phyloP scores from a whole-genome alignment of 1,284 basidiomycete genomes.

The Trichosporon inkin region DNA sequence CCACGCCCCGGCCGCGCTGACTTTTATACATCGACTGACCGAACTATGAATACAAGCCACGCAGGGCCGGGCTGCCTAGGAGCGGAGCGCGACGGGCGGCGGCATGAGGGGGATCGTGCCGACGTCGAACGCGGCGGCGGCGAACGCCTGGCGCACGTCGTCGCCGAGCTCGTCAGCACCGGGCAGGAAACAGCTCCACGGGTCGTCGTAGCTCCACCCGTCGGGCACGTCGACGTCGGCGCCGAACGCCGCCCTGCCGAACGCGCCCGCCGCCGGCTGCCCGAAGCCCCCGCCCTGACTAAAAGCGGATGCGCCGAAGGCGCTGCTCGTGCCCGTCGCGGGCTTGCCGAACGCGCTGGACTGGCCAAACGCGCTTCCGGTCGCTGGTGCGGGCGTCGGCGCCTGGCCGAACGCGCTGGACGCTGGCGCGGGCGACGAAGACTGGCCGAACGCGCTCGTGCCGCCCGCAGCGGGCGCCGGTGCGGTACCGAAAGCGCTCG shows the following conservation, averaged over 20 bases:
- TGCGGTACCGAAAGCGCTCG: constrained; percentile 10
- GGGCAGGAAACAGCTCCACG: constrained; percentile 36
- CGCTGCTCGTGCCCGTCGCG: not conserved
- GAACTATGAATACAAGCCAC: not conserved
- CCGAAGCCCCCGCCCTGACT: not conserved
- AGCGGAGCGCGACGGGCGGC: constrained; percentile 60
- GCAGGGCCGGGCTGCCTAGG: not conserved
- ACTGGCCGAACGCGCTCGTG: not conserved
- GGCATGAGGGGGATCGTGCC: constrained; percentile 70
- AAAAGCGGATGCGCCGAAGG: constrained; percentile 13
- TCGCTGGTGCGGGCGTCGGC: not conserved
- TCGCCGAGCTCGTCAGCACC: constrained; percentile 32
- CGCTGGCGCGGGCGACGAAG: not conserved
- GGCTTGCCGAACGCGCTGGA: constrained; percentile 28
- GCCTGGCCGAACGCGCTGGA: constrained; percentile 12
- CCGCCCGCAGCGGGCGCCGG: too few species aligned
- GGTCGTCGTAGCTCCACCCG: constrained; percentile 44
- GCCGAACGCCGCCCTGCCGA: constrained; percentile 14
- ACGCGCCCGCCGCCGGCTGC: constrained; percentile 1
- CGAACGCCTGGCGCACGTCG: constrained; percentile 60
- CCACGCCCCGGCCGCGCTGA: too few species aligned
- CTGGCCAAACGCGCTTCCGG: constrained; percentile 8
- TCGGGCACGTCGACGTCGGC: constrained; percentile 50
- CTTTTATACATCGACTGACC: too few species aligned
- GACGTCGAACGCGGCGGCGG: constrained; percentile 62